Evolutionary conservation across 176 grass and related monocot genomes (phyloP).

Genomic region (Calamus simplicifolius): DNA sequence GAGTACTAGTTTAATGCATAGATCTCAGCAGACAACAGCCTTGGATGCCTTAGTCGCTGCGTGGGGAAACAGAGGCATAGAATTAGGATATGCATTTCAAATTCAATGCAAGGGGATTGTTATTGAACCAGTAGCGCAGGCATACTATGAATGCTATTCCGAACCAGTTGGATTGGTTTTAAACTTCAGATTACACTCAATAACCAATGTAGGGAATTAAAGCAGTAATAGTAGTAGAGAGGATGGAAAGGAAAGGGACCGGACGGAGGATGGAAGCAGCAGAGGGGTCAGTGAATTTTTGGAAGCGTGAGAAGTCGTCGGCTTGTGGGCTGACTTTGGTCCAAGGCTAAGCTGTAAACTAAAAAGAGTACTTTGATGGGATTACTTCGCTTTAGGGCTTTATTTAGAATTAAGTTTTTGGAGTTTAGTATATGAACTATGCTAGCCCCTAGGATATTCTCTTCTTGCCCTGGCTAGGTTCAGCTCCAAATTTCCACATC

Average conservation of each 20-base stretch:
- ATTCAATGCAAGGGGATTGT: neutral
- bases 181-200: neutral
- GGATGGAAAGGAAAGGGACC: neutral
- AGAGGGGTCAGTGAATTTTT: slow-evolving; percentile 76
- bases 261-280: neutral
- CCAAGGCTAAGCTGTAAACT: slow-evolving; percentile 21
- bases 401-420: slow-evolving; percentile 55
- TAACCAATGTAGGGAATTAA: neutral
- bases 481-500: slow-evolving; percentile 36
- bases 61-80: neutral
- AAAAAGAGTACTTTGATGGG: slow-evolving; percentile 19
- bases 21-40: too few relatives aligned
- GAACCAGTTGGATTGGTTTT: slow-evolving; percentile 20
- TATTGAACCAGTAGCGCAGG: too few relatives aligned
- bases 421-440: slow-evolving; percentile 80
- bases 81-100: slow-evolving; percentile 2
- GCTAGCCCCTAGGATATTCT: slow-evolving; percentile 69
- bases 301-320: slow-evolving; percentile 64
- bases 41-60: slow-evolving; percentile 6
- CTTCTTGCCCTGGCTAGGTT: slow-evolving; percentile 1
- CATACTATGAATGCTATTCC: slow-evolving; percentile 16
- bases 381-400: slow-evolving; percentile 30
- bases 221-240: slow-evolving; percentile 3
- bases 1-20: too few relatives aligned
- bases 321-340: slow-evolving; percentile 90